Evolutionary conservation across 345 rosid species (phyloP).

Genomic region (Excoecaria cochinchinensis): DNA sequence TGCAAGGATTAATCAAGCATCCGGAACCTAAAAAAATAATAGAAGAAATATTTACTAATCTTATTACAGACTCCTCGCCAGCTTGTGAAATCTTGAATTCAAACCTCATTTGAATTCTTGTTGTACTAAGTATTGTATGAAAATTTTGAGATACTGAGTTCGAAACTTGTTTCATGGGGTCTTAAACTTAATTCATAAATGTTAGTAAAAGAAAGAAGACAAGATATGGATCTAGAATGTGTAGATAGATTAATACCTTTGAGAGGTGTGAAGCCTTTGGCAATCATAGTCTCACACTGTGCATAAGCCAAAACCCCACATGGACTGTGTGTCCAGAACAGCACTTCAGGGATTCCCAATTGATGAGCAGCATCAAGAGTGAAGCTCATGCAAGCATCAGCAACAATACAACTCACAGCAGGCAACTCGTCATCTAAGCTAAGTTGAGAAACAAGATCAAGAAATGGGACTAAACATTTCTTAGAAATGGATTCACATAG

Average conservation of each 20-base stretch:
- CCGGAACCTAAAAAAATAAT: no score
- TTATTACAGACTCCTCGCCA: no score
- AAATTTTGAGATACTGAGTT: no score
- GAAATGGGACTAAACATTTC: constrained; percentile 33
- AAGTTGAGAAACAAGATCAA: neutral
- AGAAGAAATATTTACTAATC: no score
- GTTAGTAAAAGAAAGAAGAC: no score
- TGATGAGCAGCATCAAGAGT: constrained; percentile 28
- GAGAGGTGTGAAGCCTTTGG: constrained; percentile 41
- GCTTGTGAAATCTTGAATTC: no score
- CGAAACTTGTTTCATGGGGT: no score
- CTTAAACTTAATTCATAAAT: no score
- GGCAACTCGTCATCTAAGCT: constrained; percentile 13
- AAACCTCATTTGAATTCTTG: no score
- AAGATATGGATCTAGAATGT: no score
- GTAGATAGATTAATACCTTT: constrained; percentile 29
- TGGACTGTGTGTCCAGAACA: constrained; percentile 25
- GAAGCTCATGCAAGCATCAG: constrained; percentile 42
- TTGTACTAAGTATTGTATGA: no score
- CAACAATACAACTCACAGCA: constrained; percentile 39
- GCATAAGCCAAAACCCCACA: constrained; percentile 25
- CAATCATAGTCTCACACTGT: constrained; percentile 28
- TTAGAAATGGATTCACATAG: constrained; percentile 37
- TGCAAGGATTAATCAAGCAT: no score
- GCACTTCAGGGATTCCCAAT: constrained; percentile 23